Evolutionary conservation across 2,329 filamentous ascomycete genomes (phyloP), one percentile per base, ranked within the genome.

Genomic region (Chaetomium globosum): DNA sequence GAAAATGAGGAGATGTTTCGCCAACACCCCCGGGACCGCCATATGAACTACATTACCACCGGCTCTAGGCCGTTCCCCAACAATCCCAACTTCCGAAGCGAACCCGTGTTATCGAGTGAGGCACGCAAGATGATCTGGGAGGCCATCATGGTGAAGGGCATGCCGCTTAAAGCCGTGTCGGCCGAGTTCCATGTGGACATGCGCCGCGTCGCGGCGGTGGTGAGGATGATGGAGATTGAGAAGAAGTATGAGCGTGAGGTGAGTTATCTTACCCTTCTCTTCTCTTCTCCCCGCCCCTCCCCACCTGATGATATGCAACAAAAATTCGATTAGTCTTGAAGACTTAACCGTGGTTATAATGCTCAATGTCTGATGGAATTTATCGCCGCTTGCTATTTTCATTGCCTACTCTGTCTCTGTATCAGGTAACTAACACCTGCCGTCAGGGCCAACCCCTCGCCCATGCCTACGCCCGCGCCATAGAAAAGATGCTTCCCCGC

Each of bases 291-390:
- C 26, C 26, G 4, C 26, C 67, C 53, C 61, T 43, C 63, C 61
- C 31, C 6, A 72, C 68, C 78, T 87, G 85, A 87, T 87, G 85
- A 86, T 77, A 74, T 72, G 75, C 77, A 79, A 91, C 86, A 84
- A 85, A 87, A 88, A 87, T 86, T 90, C 94, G 94, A 97, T 98
- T 97, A 97, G 94, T 98, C 94, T 97, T 96, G 84, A 97, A 97
- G 93, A 98, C 93, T 88, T 78, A 81, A 63, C 77, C 83, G 88
- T 95, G 92, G 91, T 97, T 94, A 94, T 83, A 84, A 85, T 81
- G 84, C 84, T 86, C 88, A 89, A 83, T 85, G 83, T 87, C 89
- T 92, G 89, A 92, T 65, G 16, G 65, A 65, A 70, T 63, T 67
- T 21, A 54, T 43, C n/a, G 33, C 19, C 31, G 10, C 39, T 8